These are phyloP conservation scores for Cladosporium sp. DNA, from an alignment of 2,329 filamentous ascomycete species.

Conservation along the genomic window DNA sequence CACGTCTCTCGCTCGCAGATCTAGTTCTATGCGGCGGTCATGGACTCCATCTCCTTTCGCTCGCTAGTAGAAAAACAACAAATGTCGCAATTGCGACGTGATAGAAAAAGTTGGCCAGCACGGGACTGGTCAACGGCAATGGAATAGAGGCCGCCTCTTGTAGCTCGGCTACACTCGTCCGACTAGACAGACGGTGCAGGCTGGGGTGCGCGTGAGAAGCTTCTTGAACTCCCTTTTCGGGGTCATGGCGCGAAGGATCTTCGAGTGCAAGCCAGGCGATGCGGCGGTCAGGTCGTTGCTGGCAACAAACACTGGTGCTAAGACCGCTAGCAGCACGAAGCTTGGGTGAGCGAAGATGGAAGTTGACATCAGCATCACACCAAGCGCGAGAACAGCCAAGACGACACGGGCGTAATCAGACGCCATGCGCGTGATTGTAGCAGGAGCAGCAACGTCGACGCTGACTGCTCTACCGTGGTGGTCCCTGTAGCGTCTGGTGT, in stretches of 20 bases:
- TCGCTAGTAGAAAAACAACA: background rate
- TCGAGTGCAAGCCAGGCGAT: background rate
- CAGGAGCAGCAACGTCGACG: background rate
- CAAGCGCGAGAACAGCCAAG: background rate
- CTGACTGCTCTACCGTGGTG: conserved; percentile 14
- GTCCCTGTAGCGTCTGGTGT: conserved; percentile 13
- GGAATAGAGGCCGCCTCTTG: no score
- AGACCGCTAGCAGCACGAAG: background rate
- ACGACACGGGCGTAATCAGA: background rate
- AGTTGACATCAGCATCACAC: background rate
- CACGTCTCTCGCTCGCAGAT: background rate
- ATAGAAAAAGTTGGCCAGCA: background rate
- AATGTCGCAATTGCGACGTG: background rate
- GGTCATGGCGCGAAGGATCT: background rate
- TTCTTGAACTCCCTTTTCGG: background rate
- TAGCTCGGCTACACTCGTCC: background rate
- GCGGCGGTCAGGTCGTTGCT: background rate
- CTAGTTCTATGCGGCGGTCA: background rate
- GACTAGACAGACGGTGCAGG: background rate
- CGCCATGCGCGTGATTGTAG: background rate
- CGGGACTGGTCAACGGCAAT: background rate
- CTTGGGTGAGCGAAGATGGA: background rate
- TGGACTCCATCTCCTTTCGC: background rate
- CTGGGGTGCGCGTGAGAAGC: background rate
- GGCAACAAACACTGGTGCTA: background rate